Conservation (phyloP, 352 stramenopile species). For the Thraustotheca clavata region DNA sequence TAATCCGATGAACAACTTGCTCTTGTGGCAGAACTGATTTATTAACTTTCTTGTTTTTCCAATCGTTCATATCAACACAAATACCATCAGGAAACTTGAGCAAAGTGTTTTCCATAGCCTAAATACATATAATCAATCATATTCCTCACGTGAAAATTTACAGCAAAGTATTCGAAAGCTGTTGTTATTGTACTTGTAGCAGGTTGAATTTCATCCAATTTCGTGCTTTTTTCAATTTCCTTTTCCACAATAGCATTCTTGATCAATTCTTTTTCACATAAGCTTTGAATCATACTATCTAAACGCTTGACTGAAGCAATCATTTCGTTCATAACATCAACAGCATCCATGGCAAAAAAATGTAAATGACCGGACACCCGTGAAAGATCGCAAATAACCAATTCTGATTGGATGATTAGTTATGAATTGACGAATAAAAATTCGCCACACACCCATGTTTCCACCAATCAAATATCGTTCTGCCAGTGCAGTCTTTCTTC, state of each 20-base stretch:
- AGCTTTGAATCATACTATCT: constrained; percentile 2
- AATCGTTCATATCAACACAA: neutral
- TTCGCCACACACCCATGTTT: neutral
- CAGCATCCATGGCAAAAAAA: neutral
- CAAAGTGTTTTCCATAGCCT: neutral
- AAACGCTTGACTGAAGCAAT: constrained; percentile 13
- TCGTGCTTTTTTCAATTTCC: too few species aligned
- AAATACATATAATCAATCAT: too few species aligned
- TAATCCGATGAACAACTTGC: constrained; percentile 3
- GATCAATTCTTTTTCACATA: neutral
- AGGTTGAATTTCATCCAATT: too few species aligned
- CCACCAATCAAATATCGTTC: neutral
- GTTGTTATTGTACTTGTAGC: too few species aligned
- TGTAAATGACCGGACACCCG: neutral
- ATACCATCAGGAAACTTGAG: neutral
- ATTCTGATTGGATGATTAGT: neutral
- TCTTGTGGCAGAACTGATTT: constrained; percentile 7
- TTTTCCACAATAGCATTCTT: too few species aligned
- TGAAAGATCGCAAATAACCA: neutral
- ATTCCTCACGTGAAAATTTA: too few species aligned
- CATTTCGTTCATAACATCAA: constrained; percentile 14
- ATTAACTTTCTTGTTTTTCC: neutral
- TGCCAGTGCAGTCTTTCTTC: neutral
- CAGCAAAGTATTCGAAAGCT: too few species aligned
- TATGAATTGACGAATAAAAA: neutral